Evolutionary conservation across 2,329 filamentous ascomycete genomes (phyloP).

Genomic region (Cladophialophora bantiana): DNA sequence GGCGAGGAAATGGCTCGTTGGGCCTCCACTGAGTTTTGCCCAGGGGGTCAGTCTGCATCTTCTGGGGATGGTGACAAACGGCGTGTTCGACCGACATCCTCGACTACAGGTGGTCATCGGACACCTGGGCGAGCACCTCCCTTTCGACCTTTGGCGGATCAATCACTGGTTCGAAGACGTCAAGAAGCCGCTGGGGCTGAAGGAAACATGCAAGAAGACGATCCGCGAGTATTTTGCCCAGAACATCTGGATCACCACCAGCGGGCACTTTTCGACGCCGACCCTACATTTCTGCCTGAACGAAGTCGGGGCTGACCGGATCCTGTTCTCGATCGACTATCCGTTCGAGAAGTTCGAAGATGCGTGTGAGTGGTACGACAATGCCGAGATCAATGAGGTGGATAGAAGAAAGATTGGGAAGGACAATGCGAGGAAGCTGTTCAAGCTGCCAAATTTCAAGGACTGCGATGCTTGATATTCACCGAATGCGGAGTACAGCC

Average conservation of each 20-base stretch:
- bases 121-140: constrained; percentile 45
- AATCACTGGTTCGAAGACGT: constrained; percentile 46
- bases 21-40: constrained; percentile 41
- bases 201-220: constrained; percentile 52
- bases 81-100: constrained; percentile 42
- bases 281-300: constrained; percentile 49
- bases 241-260: constrained; percentile 54
- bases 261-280: constrained; percentile 51
- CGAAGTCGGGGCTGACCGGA: constrained; percentile 50
- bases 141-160: constrained; percentile 52
- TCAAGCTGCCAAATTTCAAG: constrained; percentile 42
- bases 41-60: constrained; percentile 42
- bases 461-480: constrained; percentile 23
- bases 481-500: background rate
- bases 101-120: constrained; percentile 42
- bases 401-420: constrained; percentile 59
- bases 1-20: constrained; percentile 40
- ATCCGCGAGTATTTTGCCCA: constrained; percentile 54
- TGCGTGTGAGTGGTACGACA: constrained; percentile 42
- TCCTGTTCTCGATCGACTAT: constrained; percentile 52
- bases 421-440: constrained; percentile 59
- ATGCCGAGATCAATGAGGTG: constrained; percentile 50
- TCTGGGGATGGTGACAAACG: constrained; percentile 42
- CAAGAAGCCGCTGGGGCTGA: constrained; percentile 40
- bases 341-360: constrained; percentile 40